These are phyloP conservation scores for Avena eriantha DNA, from an alignment of 176 grass and related monocot genomes.

Conservation along the genomic window DNA sequence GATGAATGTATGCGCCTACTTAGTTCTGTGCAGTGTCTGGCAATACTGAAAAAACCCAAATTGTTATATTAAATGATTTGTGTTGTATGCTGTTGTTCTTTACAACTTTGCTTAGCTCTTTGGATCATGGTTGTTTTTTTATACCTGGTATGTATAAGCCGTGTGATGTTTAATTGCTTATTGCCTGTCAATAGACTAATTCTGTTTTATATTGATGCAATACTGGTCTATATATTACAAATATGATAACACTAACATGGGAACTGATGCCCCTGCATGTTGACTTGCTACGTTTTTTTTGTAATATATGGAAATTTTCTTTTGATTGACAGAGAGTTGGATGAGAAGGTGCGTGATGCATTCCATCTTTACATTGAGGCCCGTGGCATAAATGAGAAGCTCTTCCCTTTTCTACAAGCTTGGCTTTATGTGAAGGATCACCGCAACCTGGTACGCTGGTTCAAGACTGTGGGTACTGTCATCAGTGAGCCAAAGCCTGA, in stretches of 20 bases:
- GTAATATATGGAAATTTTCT: background rate
- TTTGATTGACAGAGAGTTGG: constrained; percentile 75
- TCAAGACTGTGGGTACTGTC: constrained; percentile 69
- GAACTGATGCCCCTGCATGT: background rate
- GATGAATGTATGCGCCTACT: constrained; percentile 14
- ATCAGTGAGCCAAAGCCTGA: constrained; percentile 68
- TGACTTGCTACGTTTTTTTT: background rate
- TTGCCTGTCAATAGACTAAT: background rate
- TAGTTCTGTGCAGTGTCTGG: background rate
- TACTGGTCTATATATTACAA: background rate
- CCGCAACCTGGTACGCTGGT: constrained; percentile 89
- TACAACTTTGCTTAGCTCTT: background rate
- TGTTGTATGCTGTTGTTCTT: background rate
- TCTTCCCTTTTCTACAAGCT: constrained; percentile 94
- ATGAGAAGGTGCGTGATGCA: constrained; percentile 89
- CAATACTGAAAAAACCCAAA: background rate
- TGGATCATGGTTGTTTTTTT: background rate
- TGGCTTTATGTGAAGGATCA: constrained; percentile 99
- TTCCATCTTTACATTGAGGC: constrained; percentile 88
- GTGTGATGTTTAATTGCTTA: background rate
- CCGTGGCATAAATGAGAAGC: constrained; percentile 87
- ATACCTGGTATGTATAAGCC: background rate
- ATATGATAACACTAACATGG: background rate
- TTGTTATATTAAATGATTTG: background rate
- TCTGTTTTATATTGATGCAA: background rate